phyloP scores from a whole-genome alignment of 768 basidiomycete species.

The Lepiota venenata region DNA sequence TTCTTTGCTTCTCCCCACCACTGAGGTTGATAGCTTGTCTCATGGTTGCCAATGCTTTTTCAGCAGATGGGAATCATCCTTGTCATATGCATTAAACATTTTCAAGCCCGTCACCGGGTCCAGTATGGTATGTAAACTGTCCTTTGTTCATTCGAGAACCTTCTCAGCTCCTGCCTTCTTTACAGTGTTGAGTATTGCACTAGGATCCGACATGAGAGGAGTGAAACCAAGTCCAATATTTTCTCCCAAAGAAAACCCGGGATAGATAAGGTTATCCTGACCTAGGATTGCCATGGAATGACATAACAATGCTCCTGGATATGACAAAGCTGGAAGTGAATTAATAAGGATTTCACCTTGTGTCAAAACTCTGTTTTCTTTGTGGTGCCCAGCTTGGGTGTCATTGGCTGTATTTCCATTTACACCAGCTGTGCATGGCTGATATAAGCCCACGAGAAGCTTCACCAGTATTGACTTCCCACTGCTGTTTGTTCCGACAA shows the following conservation, averaged over 20 bases:
- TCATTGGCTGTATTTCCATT: too few species aligned
- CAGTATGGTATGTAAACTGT: constrained; percentile 36
- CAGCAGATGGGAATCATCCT: too few species aligned
- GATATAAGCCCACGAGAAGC: constrained; percentile 32
- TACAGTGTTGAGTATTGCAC: too few species aligned
- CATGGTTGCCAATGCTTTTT: too few species aligned
- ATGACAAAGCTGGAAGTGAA: constrained; percentile 25
- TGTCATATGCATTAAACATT: constrained; percentile 23
- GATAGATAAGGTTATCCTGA: constrained; percentile 34
- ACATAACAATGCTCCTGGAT: constrained; percentile 27
- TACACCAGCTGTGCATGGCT: constrained; percentile 24
- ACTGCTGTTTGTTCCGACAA: constrained; percentile 38
- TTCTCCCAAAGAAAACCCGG: too few species aligned
- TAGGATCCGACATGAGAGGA: too few species aligned
- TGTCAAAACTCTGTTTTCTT: too few species aligned
- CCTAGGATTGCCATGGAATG: constrained; percentile 30
- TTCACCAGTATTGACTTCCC: constrained; percentile 38
- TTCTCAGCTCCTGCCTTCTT: too few species aligned
- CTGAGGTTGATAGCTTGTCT: constrained; percentile 29
- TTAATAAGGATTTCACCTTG: too few species aligned
- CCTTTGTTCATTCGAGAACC: constrained; percentile 34
- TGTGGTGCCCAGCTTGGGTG: too few species aligned
- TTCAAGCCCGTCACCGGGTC: constrained; percentile 24
- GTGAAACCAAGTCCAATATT: too few species aligned
- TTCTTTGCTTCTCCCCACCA: constrained; percentile 46